Evolutionary conservation across 257 asterid genomes (phyloP).

Genomic region (Nicotiana otophora): DNA sequence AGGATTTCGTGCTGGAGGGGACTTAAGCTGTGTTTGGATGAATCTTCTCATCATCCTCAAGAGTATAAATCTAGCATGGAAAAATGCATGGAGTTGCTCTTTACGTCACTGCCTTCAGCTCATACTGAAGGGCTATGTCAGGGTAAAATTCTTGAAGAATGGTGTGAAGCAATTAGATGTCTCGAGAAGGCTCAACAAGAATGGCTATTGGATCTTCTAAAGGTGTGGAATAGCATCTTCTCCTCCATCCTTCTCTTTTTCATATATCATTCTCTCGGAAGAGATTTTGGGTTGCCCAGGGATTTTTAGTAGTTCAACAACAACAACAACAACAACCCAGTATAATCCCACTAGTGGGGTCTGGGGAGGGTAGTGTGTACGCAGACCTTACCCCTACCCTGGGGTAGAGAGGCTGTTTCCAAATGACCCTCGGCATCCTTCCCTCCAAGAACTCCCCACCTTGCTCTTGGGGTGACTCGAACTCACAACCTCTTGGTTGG

Average conservation of each 20-base stretch:
- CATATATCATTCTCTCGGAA: not conserved
- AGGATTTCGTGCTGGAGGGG: slow-evolving; percentile 94
- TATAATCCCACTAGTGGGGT: too few relatives aligned
- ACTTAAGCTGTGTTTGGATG: slow-evolving; percentile 52
- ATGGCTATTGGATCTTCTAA: slow-evolving; percentile 68
- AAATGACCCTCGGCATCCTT: too few relatives aligned
- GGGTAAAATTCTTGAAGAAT: slow-evolving; percentile 41
- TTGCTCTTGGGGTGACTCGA: too few relatives aligned
- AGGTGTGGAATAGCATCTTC: slow-evolving; percentile 39
- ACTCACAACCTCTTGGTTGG: too few relatives aligned
- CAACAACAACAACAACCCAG: too few relatives aligned
- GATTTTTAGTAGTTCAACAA: not conserved
- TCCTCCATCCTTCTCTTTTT: not conserved
- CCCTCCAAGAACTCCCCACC: too few relatives aligned
- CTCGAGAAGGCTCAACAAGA: slow-evolving; percentile 68
- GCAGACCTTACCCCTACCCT: too few relatives aligned
- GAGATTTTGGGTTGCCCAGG: not conserved
- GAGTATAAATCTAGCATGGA: slow-evolving; percentile 48
- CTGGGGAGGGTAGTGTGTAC: too few relatives aligned
- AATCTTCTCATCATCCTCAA: slow-evolving; percentile 36
- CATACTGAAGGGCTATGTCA: slow-evolving; percentile 24
- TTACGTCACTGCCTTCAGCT: slow-evolving; percentile 47
- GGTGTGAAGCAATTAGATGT: slow-evolving; percentile 78
- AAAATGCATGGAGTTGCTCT: slow-evolving; percentile 67
- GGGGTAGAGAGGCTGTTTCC: too few relatives aligned